These are phyloP conservation scores for Kluyveromyces nonfermentans DNA, from an alignment of 805 yeast genomes.

Conservation along the genomic window DNA sequence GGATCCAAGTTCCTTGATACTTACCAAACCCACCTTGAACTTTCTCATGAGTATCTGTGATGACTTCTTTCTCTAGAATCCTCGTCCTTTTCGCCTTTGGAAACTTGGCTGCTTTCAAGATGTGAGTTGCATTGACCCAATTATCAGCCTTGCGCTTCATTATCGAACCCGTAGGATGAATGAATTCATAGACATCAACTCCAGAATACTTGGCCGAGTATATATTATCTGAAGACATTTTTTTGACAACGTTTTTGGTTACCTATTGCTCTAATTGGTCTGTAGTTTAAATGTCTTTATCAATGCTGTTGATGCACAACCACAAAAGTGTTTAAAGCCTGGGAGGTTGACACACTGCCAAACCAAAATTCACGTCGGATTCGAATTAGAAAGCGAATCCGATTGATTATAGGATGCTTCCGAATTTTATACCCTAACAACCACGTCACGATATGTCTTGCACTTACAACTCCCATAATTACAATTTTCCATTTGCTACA, in stretches of 20 bases:
- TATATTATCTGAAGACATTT: constrained; percentile 30
- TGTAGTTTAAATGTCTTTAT: not conserved
- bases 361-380: not conserved
- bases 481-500: not conserved
- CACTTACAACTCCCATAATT: not conserved
- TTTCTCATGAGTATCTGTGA: constrained; percentile 79
- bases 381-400: not conserved
- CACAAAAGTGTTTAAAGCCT: not conserved
- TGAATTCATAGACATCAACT: constrained; percentile 75
- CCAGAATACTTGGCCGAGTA: constrained; percentile 74
- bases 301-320: not conserved
- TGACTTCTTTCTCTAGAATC: constrained; percentile 88
- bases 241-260: not conserved
- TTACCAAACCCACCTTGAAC: constrained; percentile 97
- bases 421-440: not conserved
- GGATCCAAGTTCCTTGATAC: constrained; percentile 97
- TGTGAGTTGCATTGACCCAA: constrained; percentile 93
- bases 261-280: not conserved
- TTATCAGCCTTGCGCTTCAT: constrained; percentile 72
- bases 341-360: not conserved
- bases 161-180: constrained; percentile 57
- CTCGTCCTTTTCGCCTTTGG: constrained; percentile 92
- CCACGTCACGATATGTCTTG: not conserved
- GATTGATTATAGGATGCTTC: not conserved
- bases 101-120: constrained; percentile 84